Evolutionary conservation across 129 eudicot species (phyloP), one percentile per base, ranked within the genome.

Genomic region (Glebionis coronaria): DNA sequence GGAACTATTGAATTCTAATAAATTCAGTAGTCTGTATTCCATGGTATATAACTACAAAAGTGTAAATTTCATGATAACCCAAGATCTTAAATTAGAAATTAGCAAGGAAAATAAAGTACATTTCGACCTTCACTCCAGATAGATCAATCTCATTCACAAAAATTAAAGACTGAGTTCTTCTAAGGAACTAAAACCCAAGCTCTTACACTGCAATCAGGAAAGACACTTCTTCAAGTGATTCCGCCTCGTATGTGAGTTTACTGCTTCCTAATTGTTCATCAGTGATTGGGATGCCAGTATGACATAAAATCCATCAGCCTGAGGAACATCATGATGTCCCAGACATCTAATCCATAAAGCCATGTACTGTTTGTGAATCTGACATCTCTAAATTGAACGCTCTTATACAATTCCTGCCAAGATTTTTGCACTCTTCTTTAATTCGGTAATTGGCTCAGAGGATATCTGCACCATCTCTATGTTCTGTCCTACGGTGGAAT

Each of bases 281-380:
- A 62, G 75, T 83, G 23, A 82, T 56, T 0, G 87, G 87, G 63
- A 82, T 75, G 12, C 87, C 84, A 0, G 84, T 79, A 50, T 82
- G 87, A 75, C 87, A 82, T 45, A 82, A 50, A 44, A 81, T n/a
- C 78, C 87, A 82, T 82, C 56, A 82, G 83, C 69, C 81, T 79
- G 14, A 82, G 79, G 58, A 82, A 82, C 87, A 75, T 82, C 38
- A 74, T 64, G 64, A 52, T 79, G 45, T 79, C 78, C 49, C 76
- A 82, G 0, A 79, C 69, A 45, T 79, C 69, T 14, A 83, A 79
- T 46, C 79, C 71, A 68, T 71, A 55, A 31, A 82, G 46, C 87
- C 87, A 82, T 50, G 18, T 44, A 47, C 71, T 79, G 53, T 68
- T 79, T 70, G 75, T 61, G 59, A 79, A 63, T 56, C 81, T 50